phyloP scores from a whole-genome alignment of 257 asterid species.

The Solanum infundibuliforme region DNA sequence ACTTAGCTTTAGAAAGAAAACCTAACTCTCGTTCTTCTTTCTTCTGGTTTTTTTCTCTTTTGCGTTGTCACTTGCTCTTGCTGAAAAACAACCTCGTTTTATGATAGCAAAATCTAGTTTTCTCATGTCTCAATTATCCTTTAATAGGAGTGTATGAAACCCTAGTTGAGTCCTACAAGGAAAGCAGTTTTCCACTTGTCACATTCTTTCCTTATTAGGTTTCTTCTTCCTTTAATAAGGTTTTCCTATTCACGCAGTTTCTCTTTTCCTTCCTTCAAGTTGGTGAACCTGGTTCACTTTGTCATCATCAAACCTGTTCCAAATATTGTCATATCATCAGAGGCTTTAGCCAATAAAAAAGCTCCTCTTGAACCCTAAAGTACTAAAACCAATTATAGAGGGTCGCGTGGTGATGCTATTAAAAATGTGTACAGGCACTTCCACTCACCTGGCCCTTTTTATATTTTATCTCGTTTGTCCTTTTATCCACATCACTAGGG shows the following conservation, averaged over 20 bases:
- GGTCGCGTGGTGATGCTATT: neutral
- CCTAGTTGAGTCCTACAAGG: neutral
- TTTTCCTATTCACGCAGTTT: neutral
- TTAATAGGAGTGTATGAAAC: neutral
- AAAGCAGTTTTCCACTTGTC: neutral
- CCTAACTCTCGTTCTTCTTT: neutral
- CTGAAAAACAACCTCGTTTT: neutral
- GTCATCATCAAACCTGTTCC: neutral
- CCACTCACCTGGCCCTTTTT: neutral
- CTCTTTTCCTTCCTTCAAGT: neutral
- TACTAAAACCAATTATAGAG: neutral
- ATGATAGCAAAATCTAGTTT: too few relatives aligned
- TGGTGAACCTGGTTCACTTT: neutral
- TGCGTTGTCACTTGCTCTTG: neutral
- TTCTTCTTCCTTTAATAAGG: neutral
- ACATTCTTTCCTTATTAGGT: neutral
- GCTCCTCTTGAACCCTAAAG: neutral
- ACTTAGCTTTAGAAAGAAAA: neutral
- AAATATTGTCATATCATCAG: neutral
- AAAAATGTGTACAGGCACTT: neutral
- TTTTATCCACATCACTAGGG: neutral
- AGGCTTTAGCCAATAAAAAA: neutral
- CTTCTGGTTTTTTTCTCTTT: neutral
- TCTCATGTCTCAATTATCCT: neutral
- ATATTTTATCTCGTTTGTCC: neutral